Percentiles rank a stretch among this genome's conserved stretches.
phyloP scores from a whole-genome alignment of 2,329 filamentous ascomycete genomes.

The Neophaeococcomyces aloes region DNA sequence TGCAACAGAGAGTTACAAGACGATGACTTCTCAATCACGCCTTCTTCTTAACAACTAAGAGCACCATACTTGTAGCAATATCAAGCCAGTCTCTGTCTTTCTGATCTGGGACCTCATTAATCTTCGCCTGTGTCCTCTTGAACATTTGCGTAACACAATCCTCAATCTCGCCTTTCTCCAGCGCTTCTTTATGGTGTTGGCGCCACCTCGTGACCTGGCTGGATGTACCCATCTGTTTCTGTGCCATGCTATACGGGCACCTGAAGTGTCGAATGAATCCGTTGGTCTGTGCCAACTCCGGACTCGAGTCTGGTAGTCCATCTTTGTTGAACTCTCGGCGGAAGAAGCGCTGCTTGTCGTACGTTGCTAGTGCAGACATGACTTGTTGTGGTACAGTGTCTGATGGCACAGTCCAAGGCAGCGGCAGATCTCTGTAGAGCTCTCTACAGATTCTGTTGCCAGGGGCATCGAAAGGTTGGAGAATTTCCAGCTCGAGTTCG shows the following conservation, averaged over 20 bases:
- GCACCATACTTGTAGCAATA: slow-evolving; percentile 13
- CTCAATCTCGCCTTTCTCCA: slow-evolving; percentile 26
- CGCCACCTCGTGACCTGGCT: slow-evolving; percentile 34
- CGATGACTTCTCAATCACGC: neutral
- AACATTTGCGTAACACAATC: slow-evolving; percentile 26
- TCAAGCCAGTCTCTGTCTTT: slow-evolving; percentile 21
- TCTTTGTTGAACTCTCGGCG: slow-evolving; percentile 14
- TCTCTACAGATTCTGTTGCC: slow-evolving; percentile 35
- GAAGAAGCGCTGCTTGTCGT: slow-evolving; percentile 9
- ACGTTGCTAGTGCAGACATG: slow-evolving; percentile 15
- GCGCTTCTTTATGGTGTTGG: slow-evolving; percentile 29
- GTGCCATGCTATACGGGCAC: slow-evolving; percentile 21
- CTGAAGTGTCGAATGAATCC: slow-evolving; percentile 23
- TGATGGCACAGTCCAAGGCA: slow-evolving; percentile 39
- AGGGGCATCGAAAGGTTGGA: slow-evolving; percentile 31
- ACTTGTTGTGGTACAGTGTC: slow-evolving; percentile 17
- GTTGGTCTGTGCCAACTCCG: slow-evolving; percentile 17
- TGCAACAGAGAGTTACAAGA: neutral
- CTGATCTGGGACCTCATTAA: slow-evolving; percentile 22
- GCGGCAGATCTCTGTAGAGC: slow-evolving; percentile 33
- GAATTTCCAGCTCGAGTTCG: slow-evolving; percentile 27
- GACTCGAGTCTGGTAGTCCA: slow-evolving; percentile 9
- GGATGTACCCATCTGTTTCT: slow-evolving; percentile 25
- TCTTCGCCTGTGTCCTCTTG: slow-evolving; percentile 19
- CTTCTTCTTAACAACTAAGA: slow-evolving; percentile 20